These are phyloP conservation scores for Torulaspora franciscae DNA, from an alignment of 805 yeast genomes.

Conservation along the genomic window DNA sequence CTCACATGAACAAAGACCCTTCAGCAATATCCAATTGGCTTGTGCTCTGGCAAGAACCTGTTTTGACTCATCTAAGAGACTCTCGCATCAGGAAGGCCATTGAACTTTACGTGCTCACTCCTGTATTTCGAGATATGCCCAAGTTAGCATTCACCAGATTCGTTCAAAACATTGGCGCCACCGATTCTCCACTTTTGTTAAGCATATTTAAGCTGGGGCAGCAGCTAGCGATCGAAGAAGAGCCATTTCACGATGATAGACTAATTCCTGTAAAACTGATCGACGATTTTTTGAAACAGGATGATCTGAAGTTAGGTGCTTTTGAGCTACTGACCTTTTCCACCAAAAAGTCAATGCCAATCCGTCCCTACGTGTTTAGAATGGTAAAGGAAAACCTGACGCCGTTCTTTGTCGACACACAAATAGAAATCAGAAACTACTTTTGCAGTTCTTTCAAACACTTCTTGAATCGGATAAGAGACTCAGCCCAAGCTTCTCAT, in stretches of 20 bases:
- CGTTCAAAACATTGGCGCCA: conserved; percentile 12
- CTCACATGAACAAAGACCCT: conserved; percentile 23
- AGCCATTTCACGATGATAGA: conserved; percentile 42
- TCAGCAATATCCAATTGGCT: conserved; percentile 40
- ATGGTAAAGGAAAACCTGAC: conserved; percentile 44
- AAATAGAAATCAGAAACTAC: conserved; percentile 63
- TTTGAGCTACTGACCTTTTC: conserved; percentile 59
- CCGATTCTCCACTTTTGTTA: conserved; percentile 40
- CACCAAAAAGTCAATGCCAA: conserved; percentile 54
- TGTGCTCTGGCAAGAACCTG: conserved; percentile 44
- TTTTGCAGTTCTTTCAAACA: conserved; percentile 57
- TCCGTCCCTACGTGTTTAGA: conserved; percentile 44
- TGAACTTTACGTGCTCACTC: conserved; percentile 57
- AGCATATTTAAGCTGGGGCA: conserved; percentile 62
- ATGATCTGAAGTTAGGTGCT: conserved; percentile 46
- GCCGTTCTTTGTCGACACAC: conserved; percentile 55
- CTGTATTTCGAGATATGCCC: conserved; percentile 49
- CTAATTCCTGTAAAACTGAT: conserved; percentile 36
- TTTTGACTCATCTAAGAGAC: conserved; percentile 36
- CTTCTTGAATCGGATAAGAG: conserved; percentile 61
- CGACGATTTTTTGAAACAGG: conserved; percentile 43
- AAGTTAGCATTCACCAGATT: conserved; percentile 41
- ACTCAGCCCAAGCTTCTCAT: conserved; percentile 55
- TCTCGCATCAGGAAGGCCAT: conserved; percentile 42
- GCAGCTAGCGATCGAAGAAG: conserved; percentile 48